Evolutionary conservation across 352 stramenopile species (phyloP), one percentile per base, ranked within the genome.

Genomic region (Globisporangium orthogonon): DNA sequence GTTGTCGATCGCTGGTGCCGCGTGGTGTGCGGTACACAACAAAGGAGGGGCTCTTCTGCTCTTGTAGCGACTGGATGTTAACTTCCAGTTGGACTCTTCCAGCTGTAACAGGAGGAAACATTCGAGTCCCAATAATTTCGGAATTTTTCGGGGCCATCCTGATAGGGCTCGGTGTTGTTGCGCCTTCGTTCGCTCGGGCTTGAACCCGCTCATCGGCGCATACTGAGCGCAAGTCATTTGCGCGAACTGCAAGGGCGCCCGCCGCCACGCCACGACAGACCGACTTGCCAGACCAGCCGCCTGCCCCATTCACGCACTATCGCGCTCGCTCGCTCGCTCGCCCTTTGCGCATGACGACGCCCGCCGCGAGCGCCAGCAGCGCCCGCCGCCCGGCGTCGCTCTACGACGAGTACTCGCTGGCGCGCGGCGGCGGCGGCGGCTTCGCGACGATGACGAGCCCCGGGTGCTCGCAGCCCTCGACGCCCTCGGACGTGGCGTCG

Each of bases 401-500:
- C 63, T 89, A 89, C 70, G 78, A 84, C 50, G 76, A 71, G 69
- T 89, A 86, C 56, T 74, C 78, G 64, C 71, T 89, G 14, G 78
- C 70, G 39, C 33, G 7, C 10, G 31, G 31, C 30, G 31, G 28
- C 33, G 17, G 18, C 31, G 50, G 65, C 4, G 45, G 10, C 41
- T n/a, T 23, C 50, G 31, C 41, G 2, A 54, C 69, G 14, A 49
- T 54, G 0, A 58, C 78, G 47, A 46, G 40, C 11, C 40, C 40
- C 13, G 60, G 58, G 49, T 73, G 67, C 33, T 58, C 66, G 58
- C 52, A 40, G 3, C 23, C 54, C 10, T 37, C 41, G n/a, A 13
- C 30, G 48, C 31, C 45, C 29, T 28, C 41, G 41, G 18, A 50
- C 23, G 14, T 45, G 50, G 44, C 30, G 17, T 41, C 23, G 33